Evolutionary conservation across 2,329 filamentous ascomycete genomes (phyloP), one percentile per base, ranked within the genome.

Genomic region (Chrysoporthe cubensis): DNA sequence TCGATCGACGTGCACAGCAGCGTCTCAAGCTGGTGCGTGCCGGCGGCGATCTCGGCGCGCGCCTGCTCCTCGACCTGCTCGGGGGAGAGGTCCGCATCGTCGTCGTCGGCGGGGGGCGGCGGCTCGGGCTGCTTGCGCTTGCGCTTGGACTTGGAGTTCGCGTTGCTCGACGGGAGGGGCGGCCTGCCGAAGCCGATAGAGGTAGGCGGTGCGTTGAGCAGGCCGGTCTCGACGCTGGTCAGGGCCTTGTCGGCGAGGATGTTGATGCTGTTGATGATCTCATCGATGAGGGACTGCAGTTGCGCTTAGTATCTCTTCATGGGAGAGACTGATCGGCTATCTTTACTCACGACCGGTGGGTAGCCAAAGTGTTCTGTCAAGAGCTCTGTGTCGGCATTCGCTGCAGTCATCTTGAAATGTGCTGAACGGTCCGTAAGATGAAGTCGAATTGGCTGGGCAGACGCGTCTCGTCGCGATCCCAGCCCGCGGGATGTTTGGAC

Each of bases 211-310:
- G 91, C 90, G 62, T 86, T 86, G 61, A 93, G 84, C 26, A 99
- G 88, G 1, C 93, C 92, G 66, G 89, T 88, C 79, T 98, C 96
- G 72, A 98, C 89, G 69, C 91, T 93, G 75, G 93, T 92, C 75
- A 97, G 90, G 65, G 93, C 94, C 78, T 91, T 91, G 80, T 97
- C 96, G 75, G 96, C 91, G 74, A 97, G 88, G 75, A 95, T 92
- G 82, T 98, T 99, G 79, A 97, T 89, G 66, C 91, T 92, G 83
- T 98, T 97, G 82, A 98, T 97, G 74, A 98, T 94, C 81, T 98
- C 95, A 87, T 99, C 96, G 76, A 99, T 91, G 54, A 99, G 88
- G 70, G 92, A 92, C 94, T 97, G 75, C 37, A 56, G 40, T 42
- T 21, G n/a, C 54, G 59, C 13, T 34, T 37, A 57, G 54, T 34